Evolutionary conservation across 2,329 filamentous ascomycete species (phyloP), one percentile per base, ranked within the genome.

Genomic region (Trichoderma sp.): DNA sequence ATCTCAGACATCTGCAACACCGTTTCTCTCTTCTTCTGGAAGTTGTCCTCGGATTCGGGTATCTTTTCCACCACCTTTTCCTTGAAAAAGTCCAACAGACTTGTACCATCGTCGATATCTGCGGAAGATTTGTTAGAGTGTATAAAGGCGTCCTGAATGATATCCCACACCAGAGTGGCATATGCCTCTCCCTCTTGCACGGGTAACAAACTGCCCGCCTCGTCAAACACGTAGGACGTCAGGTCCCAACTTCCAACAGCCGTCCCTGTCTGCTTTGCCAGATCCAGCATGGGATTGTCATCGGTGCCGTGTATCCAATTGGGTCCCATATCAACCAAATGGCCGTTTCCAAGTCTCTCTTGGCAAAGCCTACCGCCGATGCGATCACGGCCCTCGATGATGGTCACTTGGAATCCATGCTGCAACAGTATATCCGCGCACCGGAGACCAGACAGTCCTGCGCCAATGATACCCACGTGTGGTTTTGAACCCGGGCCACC

Each of bases 281-380:
- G 80, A 52, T 90, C 86, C 45, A 90, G 76, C 17, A 92, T 90
- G 0, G 90, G 89, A 73, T 93, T 93, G 70, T 89, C 83, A 1
- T 86, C 81, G 6, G 89, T 92, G 37, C 91, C 90, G 69, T 93
- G 90, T 61, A 93, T 92, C 90, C 90, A 93, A 73, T 93, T 93
- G n/a, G 90, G 89, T 0, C 91, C 91, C 35, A 86, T 77, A 71
- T 89, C 86, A n/a, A 87, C 82, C 8, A 82, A 71, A 34, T 80
- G 78, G 0, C 83, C 83, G 45, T 84, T 84, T 13, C 79, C 77
- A 4, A 88, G 78, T 25, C 74, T 76, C 60, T 81, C 77, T 72
- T 88, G 86, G 65, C 83, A 79, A 34, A 91, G 81, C 35, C 90
- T 84, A 1, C 90, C 90, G 12, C 90, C 90, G 45, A 92, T 75